Evolutionary conservation across 2,329 filamentous ascomycete genomes (phyloP).

Genomic region (Leptodontidium sp.): DNA sequence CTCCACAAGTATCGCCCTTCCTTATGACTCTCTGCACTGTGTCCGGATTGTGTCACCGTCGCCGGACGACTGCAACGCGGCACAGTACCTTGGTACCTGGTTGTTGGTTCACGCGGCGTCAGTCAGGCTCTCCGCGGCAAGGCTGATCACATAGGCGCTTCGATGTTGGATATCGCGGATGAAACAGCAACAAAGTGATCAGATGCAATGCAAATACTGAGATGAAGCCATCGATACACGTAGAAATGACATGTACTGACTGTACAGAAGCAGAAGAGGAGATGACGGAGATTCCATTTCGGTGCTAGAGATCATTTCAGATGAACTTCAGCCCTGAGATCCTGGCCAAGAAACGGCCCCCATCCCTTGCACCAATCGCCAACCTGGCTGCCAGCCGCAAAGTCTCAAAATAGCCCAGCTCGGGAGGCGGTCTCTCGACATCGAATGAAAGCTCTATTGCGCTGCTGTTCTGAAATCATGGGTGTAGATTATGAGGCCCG

Average conservation of each 20-base stretch:
- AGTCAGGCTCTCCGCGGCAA: slow-evolving; percentile 14
- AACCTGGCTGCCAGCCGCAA: slow-evolving; percentile 17
- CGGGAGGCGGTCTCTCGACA: slow-evolving; percentile 1
- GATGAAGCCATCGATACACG: not conserved
- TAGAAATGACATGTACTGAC: not conserved
- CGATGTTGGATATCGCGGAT: not conserved
- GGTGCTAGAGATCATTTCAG: not conserved
- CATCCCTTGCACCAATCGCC: slow-evolving; percentile 7
- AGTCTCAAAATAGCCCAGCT: slow-evolving; percentile 29
- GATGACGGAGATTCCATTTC: slow-evolving; percentile 15
- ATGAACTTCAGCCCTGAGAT: slow-evolving; percentile 20
- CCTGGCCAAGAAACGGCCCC: slow-evolving; percentile 13
- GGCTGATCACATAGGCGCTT: slow-evolving; percentile 20
- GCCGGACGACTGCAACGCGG: slow-evolving; percentile 11
- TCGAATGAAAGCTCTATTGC: slow-evolving; percentile 7
- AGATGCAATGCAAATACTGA: not conserved
- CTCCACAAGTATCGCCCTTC: not conserved
- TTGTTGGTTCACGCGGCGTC: not conserved
- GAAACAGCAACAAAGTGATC: slow-evolving; percentile 5
- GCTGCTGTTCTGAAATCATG: slow-evolving; percentile 3
- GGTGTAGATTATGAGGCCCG: slow-evolving; percentile 9
- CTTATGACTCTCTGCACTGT: not conserved
- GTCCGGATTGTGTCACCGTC: slow-evolving; percentile 17
- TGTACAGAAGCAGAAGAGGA: not conserved
- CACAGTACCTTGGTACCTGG: slow-evolving; percentile 5